Base-by-base conservation (phyloP, 345 rosid genomes). In the Toxicodendron radicans region DNA sequence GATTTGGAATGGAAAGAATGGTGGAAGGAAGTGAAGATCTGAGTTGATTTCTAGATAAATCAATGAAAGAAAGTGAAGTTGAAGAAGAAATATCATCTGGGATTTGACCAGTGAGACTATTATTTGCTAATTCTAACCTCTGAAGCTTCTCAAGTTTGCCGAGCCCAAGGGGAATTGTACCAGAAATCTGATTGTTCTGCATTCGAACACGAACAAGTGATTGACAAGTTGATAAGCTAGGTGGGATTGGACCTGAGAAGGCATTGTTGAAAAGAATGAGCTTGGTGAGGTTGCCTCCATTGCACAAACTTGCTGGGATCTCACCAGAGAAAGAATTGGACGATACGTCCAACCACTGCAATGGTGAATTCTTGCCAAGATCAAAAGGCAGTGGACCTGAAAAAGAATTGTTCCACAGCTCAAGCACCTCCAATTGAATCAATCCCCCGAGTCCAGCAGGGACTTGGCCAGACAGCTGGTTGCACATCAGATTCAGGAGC, bases 361-460 rank as follows among this genome's bases (percentile, higher is more conserved):
- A 81, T 10, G 93, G 90, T 14, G 98, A 92, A 41, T 86, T 90
- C 80, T 79, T 83, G 14, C 98, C 98, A 4, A 92, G 90, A 79
- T 89, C 83, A 71, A 60, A 24, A n/a, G 98, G 94, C 68, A 95
- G 71, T 76, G 90, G 79, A 52, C 98, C 99, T n/a, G 93, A 76
- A 27, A 95, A 64, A 0, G 97, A 91, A 77, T 95, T 92, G 86
- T 92, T 92, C 99, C 99, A 92, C 48, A 95, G 91, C 87, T 90
- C 90, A 38, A 95, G 88, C 61, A 78, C 89, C 77, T 84, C 72
- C 62, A 95, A 66, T 73, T 91, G 78, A 7, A 83, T 62, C 75
- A 95, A 76, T 30, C 72, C 76, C 51, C 86, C 94, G 10, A 95
- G 80, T 17, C 74, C 80, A 0, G 79, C 76, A 13, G 98, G 96